Base-by-base conservation (phyloP, 2,329 filamentous ascomycete genomes). In the Curvularia verruculosa region DNA sequence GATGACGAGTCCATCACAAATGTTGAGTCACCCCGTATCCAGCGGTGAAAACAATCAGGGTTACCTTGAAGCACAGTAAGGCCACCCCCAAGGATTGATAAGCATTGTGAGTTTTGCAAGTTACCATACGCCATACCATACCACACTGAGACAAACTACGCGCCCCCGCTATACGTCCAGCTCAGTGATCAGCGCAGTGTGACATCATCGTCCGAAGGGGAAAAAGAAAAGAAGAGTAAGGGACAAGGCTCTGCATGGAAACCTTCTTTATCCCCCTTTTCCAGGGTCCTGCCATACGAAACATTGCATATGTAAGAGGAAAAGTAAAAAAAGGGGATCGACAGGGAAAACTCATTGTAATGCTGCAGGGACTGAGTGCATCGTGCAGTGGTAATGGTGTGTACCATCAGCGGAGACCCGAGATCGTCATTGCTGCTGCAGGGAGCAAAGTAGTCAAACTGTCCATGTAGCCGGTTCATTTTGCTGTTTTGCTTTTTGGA, bases 341-440 rank as follows among this genome's bases (percentile, higher is more conserved):
- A 23, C 37, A 40, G 18, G 37, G 37, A 21, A 19, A 12, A 39
- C 3, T 10, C 2, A 10, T 10, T 40, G 3, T 12, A 18, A 7
- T 21, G 8, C 18, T 40, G 37, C 37, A 40, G 37, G 37, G 37
- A 40, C 37, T 40, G 9, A 5, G 37, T 40, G 37, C 19, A 36
- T 36, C 15, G 18, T 36, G 13, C 2, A 7, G 34, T 36, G 34
- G 34, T 18, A 36, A 36, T 18, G 34, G 23, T 13, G 4, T 6
- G 29, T 36, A 48, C 5, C 48, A 44, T 13, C 18, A 5, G 40
- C 43, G 49, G 51, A 39, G 41, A 47, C 23, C 39, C 49, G 39
- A 51, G 49, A 51, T 51, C 37, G 15, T 43, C 48, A 41, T 36
- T 29, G 23, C 36, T 26, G 26, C 19, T 43, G 37, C 28, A 51